Percentiles rank a stretch among this genome's conserved stretches.
These are phyloP conservation scores for Akanthomyces lecanii DNA, from an alignment of 2,329 filamentous ascomycete genomes.

Conservation along the genomic window DNA sequence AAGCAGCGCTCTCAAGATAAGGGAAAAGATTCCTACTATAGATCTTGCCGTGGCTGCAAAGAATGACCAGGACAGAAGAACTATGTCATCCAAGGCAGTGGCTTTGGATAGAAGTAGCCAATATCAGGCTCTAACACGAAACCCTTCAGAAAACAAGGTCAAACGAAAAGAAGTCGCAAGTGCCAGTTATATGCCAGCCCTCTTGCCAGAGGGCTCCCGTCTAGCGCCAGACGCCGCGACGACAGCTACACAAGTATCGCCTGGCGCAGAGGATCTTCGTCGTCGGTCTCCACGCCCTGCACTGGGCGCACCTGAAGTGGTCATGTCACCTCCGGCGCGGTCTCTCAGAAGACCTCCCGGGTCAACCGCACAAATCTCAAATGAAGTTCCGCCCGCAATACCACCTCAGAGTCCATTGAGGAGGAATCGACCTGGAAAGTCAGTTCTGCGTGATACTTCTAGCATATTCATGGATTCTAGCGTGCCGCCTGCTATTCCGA, in stretches of 20 bases:
- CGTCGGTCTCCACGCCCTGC: slow-evolving; percentile 47
- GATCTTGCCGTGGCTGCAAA: slow-evolving; percentile 46
- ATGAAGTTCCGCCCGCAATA: background rate
- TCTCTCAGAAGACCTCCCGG: slow-evolving; percentile 1
- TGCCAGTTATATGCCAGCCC: background rate
- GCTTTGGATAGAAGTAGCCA: background rate
- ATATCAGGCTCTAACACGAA: background rate
- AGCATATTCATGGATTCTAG: slow-evolving; percentile 18
- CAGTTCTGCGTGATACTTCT: background rate
- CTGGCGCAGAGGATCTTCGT: slow-evolving; percentile 45
- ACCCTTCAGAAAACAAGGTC: slow-evolving; percentile 14
- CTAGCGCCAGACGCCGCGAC: slow-evolving; percentile 30
- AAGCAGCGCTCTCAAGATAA: slow-evolving; percentile 34
- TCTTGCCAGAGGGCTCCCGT: background rate
- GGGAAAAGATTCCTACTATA: slow-evolving; percentile 44
- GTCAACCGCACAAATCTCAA: background rate
- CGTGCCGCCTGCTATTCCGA: slow-evolving; percentile 16
- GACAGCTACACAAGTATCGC: slow-evolving; percentile 48
- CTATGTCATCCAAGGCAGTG: background rate
- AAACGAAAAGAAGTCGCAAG: slow-evolving; percentile 36
- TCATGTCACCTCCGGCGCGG: slow-evolving; percentile 9
- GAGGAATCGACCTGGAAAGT: background rate
- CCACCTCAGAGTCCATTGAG: background rate
- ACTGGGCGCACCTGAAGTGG: background rate
- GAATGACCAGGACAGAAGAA: slow-evolving; percentile 40